These are phyloP conservation scores for Vaucheria bursata DNA, from an alignment of 352 stramenopile genomes.

Conservation along the genomic window DNA sequence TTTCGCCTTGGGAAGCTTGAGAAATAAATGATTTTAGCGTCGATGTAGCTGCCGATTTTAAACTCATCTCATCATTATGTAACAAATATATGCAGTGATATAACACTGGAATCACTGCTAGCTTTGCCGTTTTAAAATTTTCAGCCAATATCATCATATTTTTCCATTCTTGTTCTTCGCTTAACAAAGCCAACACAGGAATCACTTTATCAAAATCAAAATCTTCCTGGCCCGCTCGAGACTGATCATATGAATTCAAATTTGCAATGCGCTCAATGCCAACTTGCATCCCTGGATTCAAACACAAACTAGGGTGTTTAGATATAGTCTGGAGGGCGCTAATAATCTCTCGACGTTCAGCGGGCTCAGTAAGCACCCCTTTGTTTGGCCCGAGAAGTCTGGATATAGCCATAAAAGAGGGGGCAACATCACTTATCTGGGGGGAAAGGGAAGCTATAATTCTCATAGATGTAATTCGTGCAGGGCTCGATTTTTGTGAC, in stretches of 20 bases:
- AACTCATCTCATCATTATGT: slow-evolving; percentile 27
- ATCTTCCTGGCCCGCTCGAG: slow-evolving; percentile 22
- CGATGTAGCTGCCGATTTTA: slow-evolving; percentile 23
- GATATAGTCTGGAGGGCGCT: no score
- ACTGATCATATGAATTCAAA: no score
- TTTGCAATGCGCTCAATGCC: no score
- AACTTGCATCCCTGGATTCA: no score
- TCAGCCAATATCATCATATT: no score
- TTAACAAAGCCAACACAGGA: slow-evolving; percentile 26
- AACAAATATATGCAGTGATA: slow-evolving; percentile 36
- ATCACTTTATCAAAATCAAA: slow-evolving; percentile 27
- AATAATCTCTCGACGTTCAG: no score
- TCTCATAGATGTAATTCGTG: slow-evolving; percentile 28
- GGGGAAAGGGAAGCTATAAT: slow-evolving; percentile 17
- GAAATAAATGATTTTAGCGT: slow-evolving; percentile 21
- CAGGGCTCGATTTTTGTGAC: no score
- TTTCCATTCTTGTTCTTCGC: slow-evolving; percentile 19
- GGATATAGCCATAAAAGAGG: slow-evolving; percentile 19
- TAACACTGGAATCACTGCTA: slow-evolving; percentile 20
- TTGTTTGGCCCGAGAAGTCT: slow-evolving; percentile 27
- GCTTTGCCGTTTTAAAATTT: background rate
- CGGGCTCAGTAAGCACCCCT: no score
- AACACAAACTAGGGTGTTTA: no score
- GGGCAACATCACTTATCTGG: slow-evolving; percentile 11
- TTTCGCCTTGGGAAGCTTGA: background rate